Evolutionary conservation across 2,329 filamentous ascomycete species (phyloP), one percentile per base, ranked within the genome.

Genomic region (Ophiostoma ulmi): DNA sequence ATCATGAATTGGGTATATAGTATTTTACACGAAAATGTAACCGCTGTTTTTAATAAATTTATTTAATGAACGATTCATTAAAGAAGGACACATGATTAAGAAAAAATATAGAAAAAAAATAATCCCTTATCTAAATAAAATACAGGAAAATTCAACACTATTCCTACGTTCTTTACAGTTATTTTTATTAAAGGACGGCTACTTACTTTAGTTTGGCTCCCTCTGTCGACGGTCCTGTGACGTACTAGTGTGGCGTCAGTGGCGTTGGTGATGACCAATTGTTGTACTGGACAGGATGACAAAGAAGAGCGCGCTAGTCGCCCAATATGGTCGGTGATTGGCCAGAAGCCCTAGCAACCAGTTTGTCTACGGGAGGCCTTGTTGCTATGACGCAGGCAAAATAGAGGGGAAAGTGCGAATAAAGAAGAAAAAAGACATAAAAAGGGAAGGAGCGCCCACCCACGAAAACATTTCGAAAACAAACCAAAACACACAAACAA

Each of bases 371-470:
- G 65, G 65, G 65, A 67, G 65, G 38, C 65, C 39, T 58, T 67
- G 65, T 67, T 67, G 65, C 65, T 67, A 67, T 67, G 65, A 67
- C 65, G 65, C 65, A 67, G 65, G 65, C 65, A 44, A 58, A 67
- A 48, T 67, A 67, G 65, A 67, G 65, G 65, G 65, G 65, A 35
- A 31, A 48, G 20, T 14, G 20, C 38, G n/a, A 22, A 44, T 17
- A 44, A 17, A 31, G 65, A 41, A 41, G n/a, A 67, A 67, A 67
- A 35, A 41, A 48, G 39, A n/a, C 14, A 35, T 44, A 39, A 41
- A 41, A 39, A 58, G 52, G 44, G 52, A 58, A 58, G 52, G 52
- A 58, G 52, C 52, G 52, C n/a, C 52, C n/a, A 10, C 22, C 14
- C 44, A 17, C 52, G 20, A 22, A 22, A 44, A 67, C 36, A 41